Evolutionary conservation across 345 rosid genomes (phyloP), one percentile per base, ranked within the genome.

Genomic region (Eucalyptus pauciflora): DNA sequence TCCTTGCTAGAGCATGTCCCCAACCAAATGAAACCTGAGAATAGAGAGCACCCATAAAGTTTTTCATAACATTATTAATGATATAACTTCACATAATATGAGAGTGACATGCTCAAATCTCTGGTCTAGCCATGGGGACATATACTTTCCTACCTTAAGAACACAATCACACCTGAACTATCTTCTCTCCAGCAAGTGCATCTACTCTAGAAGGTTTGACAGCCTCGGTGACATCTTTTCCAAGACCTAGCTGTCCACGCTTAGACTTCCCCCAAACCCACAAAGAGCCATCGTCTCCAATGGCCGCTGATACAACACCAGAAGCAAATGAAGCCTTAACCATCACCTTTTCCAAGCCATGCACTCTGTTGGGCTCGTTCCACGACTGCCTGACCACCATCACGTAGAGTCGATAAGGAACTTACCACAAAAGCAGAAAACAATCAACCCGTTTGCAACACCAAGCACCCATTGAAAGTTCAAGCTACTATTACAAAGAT

Each of bases 181-280:
- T 91, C 83, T 94, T 95, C 87, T 95, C 95, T 86, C 94, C 92
- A 41, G 94, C 91, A 89, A 98, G 95, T 50, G 93, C 88, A 89
- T 94, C 93, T 48, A 97, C 96, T 89, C 90, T 94, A 62, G 96
- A 92, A 89, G 99, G 99, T 52, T 90, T 80, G 10, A 87, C 27
- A 64, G 97, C 93, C 92, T 95, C 96, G 8, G 89, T 91, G 87
- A 90, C 89, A 90, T 92, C 94, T 87, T 93, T 92, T 69, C 99
- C 99, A 56, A 98, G 96, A 91, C 99, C 99, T 88, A 98, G 99
- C 92, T 97, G 99, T 49, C 99, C 99, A 29, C 98, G 94, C 93
- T 95, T 98, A 52, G 99, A 98, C 91, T 91, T 95, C 18, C 99
- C 99, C 99, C 99, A 98, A 22, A 96, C 97, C 99, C 99, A 98